These are phyloP conservation scores for Anisodus tanguticus DNA, from an alignment of 257 asterid species.

Conservation along the genomic window DNA sequence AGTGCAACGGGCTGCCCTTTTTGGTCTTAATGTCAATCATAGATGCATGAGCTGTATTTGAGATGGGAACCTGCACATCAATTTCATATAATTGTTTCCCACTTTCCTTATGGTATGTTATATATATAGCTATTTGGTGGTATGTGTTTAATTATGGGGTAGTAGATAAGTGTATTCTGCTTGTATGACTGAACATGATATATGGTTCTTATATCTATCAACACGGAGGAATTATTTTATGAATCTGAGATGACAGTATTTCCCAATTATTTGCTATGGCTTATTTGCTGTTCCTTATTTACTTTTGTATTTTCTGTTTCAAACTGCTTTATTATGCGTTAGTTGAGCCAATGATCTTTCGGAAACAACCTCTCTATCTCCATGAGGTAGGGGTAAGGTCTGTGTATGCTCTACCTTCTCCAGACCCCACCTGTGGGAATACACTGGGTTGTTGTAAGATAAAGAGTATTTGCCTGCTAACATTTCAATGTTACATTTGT, in stretches of 20 bases:
- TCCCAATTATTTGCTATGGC: too few relatives aligned
- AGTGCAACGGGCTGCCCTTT: too few relatives aligned
- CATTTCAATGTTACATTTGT: slow-evolving; percentile 9
- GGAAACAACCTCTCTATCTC: too few relatives aligned
- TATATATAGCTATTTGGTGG: neutral
- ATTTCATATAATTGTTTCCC: slow-evolving; percentile 15
- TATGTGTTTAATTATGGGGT: neutral
- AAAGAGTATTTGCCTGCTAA: neutral
- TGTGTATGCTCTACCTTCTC: too few relatives aligned
- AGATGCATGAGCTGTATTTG: slow-evolving; percentile 5
- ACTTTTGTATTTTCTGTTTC: too few relatives aligned
- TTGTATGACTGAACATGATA: neutral
- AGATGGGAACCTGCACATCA: neutral
- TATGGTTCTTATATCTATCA: neutral
- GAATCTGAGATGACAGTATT: neutral
- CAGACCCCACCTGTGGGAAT: too few relatives aligned
- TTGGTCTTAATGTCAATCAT: neutral
- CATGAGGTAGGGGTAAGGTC: too few relatives aligned
- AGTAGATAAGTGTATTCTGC: neutral
- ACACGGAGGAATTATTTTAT: neutral
- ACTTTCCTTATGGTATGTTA: slow-evolving; percentile 17
- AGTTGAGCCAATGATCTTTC: too few relatives aligned
- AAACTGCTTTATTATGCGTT: too few relatives aligned
- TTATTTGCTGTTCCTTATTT: too few relatives aligned
- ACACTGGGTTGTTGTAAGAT: too few relatives aligned